Percentiles rank a stretch among this genome's conserved stretches.
These are phyloP conservation scores for Artemisia annua DNA, from an alignment of 129 eudicot species.

Conservation along the genomic window DNA sequence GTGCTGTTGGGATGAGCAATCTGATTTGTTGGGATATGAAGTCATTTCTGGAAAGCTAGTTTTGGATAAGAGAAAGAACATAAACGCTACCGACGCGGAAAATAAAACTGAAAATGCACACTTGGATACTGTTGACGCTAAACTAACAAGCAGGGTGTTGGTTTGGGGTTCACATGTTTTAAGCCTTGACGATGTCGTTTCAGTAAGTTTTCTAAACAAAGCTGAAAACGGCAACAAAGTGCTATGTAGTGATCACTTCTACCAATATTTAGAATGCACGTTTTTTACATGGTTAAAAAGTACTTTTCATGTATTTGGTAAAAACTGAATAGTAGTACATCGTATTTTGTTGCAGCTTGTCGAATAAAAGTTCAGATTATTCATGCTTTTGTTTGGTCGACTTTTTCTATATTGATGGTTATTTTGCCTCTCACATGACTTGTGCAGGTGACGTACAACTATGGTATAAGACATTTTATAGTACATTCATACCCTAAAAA, in stretches of 20 bases:
- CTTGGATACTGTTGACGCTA: no score
- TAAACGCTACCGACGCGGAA: no score
- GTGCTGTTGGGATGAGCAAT: constrained; percentile 65
- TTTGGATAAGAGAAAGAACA: constrained; percentile 65
- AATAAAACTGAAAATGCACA: no score
- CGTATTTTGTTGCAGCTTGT: no score
- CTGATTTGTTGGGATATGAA: constrained; percentile 88
- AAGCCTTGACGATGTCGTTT: constrained; percentile 74
- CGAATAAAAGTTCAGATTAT: background rate
- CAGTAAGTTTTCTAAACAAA: constrained; percentile 47
- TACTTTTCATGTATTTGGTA: no score
- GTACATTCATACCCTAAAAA: constrained; percentile 76
- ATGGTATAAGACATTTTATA: no score
- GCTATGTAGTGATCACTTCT: no score
- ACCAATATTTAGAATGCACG: no score
- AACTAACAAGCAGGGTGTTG: constrained; percentile 88
- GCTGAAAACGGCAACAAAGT: no score
- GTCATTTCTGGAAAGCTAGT: constrained; percentile 86
- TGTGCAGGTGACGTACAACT: no score
- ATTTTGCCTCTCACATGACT: background rate
- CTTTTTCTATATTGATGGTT: constrained; percentile 1
- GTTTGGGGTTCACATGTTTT: constrained; percentile 85
- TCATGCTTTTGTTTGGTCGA: constrained; percentile 5
- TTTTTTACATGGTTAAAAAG: no score
- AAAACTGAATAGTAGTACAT: no score